A percentile compares a stretch with the other conserved stretches of the same genome.
Conservation (phyloP, 345 rosid species). For the Linum usitatissimum region DNA sequence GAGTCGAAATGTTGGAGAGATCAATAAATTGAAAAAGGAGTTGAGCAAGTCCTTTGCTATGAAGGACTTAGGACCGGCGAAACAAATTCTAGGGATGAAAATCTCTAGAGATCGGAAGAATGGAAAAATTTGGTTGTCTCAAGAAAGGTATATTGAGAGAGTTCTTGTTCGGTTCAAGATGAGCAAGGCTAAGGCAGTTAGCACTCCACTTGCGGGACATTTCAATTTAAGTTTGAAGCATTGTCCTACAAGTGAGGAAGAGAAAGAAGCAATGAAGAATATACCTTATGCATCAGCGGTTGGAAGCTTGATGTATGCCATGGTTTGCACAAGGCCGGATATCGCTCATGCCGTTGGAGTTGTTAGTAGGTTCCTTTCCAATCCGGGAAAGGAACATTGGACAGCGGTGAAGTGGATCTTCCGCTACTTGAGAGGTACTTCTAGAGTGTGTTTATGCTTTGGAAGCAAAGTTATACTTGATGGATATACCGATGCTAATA, state of each 20-base stretch:
- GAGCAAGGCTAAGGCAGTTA: neutral
- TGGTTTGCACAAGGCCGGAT: neutral
- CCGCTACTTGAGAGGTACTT: neutral
- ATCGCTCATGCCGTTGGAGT: neutral
- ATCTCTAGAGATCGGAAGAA: neutral
- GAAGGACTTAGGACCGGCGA: neutral
- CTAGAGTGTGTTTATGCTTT: neutral
- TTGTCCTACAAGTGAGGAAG: neutral
- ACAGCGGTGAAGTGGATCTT: neutral
- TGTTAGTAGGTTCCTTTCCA: neutral
- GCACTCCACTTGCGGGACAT: neutral
- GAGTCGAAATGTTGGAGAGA: neutral
- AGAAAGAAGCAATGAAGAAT: neutral
- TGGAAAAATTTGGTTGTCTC: neutral
- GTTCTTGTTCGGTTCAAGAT: neutral
- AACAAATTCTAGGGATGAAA: neutral
- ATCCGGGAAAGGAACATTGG: neutral
- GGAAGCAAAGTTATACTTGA: neutral
- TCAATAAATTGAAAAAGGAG: neutral
- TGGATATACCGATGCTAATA: neutral
- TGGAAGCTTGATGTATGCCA: neutral
- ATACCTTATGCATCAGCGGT: neutral
- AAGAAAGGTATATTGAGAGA: neutral
- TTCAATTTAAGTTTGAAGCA: neutral
- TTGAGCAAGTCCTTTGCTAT: neutral